Evolutionary conservation across 768 basidiomycete species (phyloP).

Genomic region (Auricularia sp.): DNA sequence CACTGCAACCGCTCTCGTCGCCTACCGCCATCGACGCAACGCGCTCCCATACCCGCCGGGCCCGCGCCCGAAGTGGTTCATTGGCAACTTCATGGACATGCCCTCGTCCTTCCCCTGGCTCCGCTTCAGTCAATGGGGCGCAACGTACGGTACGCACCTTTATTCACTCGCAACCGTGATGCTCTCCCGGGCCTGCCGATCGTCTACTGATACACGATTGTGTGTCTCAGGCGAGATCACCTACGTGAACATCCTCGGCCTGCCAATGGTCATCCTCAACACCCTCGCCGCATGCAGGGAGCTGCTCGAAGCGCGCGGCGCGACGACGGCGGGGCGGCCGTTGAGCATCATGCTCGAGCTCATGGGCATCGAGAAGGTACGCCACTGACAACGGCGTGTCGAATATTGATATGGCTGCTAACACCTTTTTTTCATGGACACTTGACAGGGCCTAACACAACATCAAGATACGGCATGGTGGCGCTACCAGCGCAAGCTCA

Average conservation of each 20-base stretch:
- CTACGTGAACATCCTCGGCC: slow-evolving; percentile 1
- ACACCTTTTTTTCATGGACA: background rate
- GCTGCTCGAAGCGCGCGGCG: slow-evolving; percentile 1
- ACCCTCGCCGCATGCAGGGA: background rate
- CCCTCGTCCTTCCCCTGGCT: background rate
- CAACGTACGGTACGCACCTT: background rate
- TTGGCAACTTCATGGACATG: background rate
- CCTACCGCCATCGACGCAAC: background rate
- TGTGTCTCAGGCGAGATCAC: background rate
- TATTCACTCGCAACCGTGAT: too few species aligned
- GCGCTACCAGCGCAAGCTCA: background rate
- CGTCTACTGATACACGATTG: background rate
- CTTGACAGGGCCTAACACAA: background rate
- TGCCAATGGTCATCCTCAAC: slow-evolving; percentile 4
- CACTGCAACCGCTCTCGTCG: background rate
- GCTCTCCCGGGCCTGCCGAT: background rate
- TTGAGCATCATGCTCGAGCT: background rate
- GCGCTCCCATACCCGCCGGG: background rate
- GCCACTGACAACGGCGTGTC: too few species aligned
- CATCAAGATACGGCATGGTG: background rate
- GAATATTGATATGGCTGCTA: background rate
- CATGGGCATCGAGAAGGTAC: background rate
- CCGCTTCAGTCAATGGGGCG: background rate
- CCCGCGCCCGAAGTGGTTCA: background rate
- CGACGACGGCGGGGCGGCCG: background rate